phyloP scores from a whole-genome alignment of 73 alveolate genomes.

The Paramecium bursaria region DNA sequence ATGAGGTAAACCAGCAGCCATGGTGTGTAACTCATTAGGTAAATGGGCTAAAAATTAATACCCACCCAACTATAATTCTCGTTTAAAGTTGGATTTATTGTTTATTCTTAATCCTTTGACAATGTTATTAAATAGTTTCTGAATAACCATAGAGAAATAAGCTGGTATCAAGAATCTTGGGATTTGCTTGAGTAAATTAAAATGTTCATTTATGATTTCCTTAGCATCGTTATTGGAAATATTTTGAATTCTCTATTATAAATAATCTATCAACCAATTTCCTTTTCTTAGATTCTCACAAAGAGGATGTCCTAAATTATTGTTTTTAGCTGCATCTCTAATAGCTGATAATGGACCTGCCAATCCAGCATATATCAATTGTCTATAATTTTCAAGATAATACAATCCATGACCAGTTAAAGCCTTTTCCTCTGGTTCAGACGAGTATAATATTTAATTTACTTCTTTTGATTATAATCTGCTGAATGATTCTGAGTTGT shows the following conservation, averaged over 20 bases:
- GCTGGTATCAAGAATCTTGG: constrained; percentile 57
- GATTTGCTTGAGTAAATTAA: background rate
- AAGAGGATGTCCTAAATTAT: constrained; percentile 66
- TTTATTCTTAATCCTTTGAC: background rate
- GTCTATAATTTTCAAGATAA: constrained; percentile 70
- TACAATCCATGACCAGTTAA: constrained; percentile 75
- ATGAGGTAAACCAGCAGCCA: constrained; percentile 99
- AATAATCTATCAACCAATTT: constrained; percentile 94
- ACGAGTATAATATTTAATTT: constrained; percentile 70
- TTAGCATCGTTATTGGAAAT: background rate
- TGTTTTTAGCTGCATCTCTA: constrained; percentile 55
- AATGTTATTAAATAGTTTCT: background rate
- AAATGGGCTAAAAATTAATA: constrained; percentile 63
- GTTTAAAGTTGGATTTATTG: constrained; percentile 20
- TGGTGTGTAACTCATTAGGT: constrained; percentile 74
- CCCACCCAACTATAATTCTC: constrained; percentile 27
- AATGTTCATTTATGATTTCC: background rate
- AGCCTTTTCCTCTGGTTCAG: constrained; percentile 82
- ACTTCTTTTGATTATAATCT: constrained; percentile 76
- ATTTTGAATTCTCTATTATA: constrained; percentile 72
- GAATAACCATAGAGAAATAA: constrained; percentile 30
- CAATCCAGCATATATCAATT: constrained; percentile 73
- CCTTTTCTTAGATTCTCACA: constrained; percentile 92
- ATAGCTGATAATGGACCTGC: constrained; percentile 69
- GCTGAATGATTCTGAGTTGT: constrained; percentile 81